These are phyloP conservation scores for Diaporthe sp. DNA, from an alignment of 2,329 filamentous ascomycete genomes.

Conservation along the genomic window DNA sequence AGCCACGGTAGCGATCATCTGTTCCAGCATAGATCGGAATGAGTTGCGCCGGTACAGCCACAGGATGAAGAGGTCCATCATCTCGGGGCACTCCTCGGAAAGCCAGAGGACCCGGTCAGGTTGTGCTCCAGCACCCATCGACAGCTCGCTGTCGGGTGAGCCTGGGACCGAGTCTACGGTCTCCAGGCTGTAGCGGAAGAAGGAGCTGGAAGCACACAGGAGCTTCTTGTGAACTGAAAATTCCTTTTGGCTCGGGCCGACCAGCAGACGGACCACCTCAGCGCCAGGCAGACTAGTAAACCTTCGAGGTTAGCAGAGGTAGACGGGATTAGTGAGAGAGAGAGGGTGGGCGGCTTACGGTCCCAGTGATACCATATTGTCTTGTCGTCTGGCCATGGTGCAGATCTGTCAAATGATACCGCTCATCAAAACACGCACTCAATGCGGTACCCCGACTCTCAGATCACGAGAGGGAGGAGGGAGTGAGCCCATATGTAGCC, in stretches of 20 bases:
- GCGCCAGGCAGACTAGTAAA: conserved; percentile 39
- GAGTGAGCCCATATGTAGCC: conserved; percentile 40
- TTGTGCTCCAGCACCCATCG: conserved; percentile 49
- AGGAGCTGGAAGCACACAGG: conserved; percentile 61
- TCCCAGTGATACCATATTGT: conserved; percentile 36
- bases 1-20: conserved; percentile 52
- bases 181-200: conserved; percentile 62
- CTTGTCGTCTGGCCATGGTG: conserved; percentile 12
- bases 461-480: conserved; percentile 17
- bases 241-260: conserved; percentile 57
- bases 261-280: conserved; percentile 53
- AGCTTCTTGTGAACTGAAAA: conserved; percentile 61
- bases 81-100: conserved; percentile 62
- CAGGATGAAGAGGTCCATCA: conserved; percentile 67
- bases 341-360: conserved; percentile 19
- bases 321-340: background rate
- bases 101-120: conserved; percentile 51
- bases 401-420: conserved; percentile 20
- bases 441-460: conserved; percentile 10
- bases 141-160: conserved; percentile 26
- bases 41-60: conserved; percentile 63
- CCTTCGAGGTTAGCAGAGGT: conserved; percentile 24
- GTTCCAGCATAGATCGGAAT: conserved; percentile 61
- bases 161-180: conserved; percentile 51
- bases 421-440: conserved; percentile 5